Percentiles rank a stretch among this genome's conserved stretches.
Evolutionary conservation across 352 stramenopile genomes (phyloP).

Genomic region (Halophytophthora polymorphica): DNA sequence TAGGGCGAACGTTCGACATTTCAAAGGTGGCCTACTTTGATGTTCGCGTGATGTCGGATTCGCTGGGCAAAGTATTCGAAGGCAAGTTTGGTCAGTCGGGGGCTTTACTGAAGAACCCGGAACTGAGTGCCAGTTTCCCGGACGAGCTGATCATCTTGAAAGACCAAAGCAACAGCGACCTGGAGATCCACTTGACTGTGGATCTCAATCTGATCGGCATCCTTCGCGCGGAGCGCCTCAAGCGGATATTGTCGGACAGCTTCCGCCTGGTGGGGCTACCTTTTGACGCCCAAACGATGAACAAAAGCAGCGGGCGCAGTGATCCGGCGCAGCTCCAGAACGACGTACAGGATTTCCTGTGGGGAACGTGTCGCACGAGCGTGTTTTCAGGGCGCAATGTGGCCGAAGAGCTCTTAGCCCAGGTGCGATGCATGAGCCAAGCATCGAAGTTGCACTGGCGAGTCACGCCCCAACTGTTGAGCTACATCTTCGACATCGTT

Average conservation of each 20-base stretch:
- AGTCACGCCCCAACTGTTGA: conserved; percentile 57
- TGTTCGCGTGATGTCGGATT: conserved; percentile 35
- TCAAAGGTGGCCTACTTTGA: conserved; percentile 55
- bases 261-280: conserved; percentile 60
- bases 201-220: conserved; percentile 50
- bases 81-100: conserved; percentile 37
- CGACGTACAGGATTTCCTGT: conserved; percentile 43
- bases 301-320: conserved; percentile 16
- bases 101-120: conserved; percentile 24
- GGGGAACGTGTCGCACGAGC: conserved; percentile 50
- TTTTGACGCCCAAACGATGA: conserved; percentile 50
- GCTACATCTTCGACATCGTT: conserved; percentile 53
- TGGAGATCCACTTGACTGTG: conserved; percentile 33
- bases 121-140: conserved; percentile 16
- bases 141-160: conserved; percentile 36
- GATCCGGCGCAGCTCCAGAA: conserved; percentile 11
- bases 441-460: conserved; percentile 59
- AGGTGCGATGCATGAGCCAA: conserved; percentile 44
- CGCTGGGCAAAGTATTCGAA: conserved; percentile 29
- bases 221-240: conserved; percentile 43
- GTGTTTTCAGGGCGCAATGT: conserved; percentile 30
- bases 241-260: conserved; percentile 51
- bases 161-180: conserved; percentile 39
- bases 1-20: conserved; percentile 59
- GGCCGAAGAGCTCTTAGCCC: conserved; percentile 34